Evolutionary conservation across 495 filamentous ascomycete genomes (phyloP), one percentile per base, ranked within the genome.

Genomic region (Aspergillus conjunctus): DNA sequence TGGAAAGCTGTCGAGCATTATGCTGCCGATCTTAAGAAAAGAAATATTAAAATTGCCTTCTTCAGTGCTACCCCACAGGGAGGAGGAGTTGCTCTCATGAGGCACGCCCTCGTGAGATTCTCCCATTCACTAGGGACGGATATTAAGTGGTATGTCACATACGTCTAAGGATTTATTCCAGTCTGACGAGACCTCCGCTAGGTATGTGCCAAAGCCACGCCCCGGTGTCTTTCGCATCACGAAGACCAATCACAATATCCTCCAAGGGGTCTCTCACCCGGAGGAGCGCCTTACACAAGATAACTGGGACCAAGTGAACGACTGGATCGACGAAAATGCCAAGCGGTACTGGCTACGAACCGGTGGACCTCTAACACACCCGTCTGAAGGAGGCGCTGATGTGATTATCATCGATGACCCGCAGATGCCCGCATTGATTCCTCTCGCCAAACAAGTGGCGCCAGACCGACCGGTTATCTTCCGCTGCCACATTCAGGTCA

Each of bases 171-270:
- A 26, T 14, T 44, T 15, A 31, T 32, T 32, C 3, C 33, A 30
- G 14, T 34, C 7, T 8, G 20, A 32, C 37, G 17, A 10, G 51
- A 32, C 9, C 31, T 44, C 52, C 39, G 22, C 11, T 54, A 86
- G 82, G 82, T 87, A 84, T 65, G 91, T 95, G 3, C 92, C 91
- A 6, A 92, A 91, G 67, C 91, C 91, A 17, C 87, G 87, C 34
- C 91, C 91, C 0, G 89, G 88, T 17, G 88, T 93, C 15, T 96
- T 95, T 73, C 84, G 90, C 34, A 88, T 91, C 59, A 96, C 91
- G 56, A 96, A 96, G 74, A 92, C 87, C 50, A 90, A 92, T 64
- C 91, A 96, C 81, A 96, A 96, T 69, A 94, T 94, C 66, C 85
- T 96, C 3, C 91, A 96, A 77, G 91, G 91, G 18, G 90, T 93